Conservation (phyloP, 176 grass and related monocot species). For the Bonia amplexicaulis region DNA sequence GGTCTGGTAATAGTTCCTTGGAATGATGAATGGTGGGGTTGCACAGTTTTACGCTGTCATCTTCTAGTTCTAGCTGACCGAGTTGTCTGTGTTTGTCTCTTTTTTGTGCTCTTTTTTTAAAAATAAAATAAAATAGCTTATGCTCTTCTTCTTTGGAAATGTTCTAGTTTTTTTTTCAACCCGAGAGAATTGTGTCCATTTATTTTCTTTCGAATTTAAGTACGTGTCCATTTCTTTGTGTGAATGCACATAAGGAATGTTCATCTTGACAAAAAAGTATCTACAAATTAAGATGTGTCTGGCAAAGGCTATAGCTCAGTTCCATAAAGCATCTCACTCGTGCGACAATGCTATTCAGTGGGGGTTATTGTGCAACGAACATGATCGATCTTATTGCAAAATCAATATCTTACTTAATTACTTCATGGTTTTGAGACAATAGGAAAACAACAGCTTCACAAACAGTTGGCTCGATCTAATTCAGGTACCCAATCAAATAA, state of each 20-base stretch:
- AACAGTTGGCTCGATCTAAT: neutral
- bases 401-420: neutral
- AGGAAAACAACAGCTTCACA: neutral
- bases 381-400: neutral
- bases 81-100: neutral
- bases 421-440: neutral
- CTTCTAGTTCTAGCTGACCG: conserved; percentile 30
- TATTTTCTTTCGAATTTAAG: too few relatives aligned
- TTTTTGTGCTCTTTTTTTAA: neutral
- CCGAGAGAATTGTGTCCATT: neutral
- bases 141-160: neutral
- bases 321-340: neutral
- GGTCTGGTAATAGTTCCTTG: neutral
- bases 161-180: neutral
- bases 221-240: neutral
- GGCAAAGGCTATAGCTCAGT: neutral
- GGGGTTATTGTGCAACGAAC: neutral
- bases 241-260: neutral
- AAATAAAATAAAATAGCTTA: too few relatives aligned
- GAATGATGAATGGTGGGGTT: conserved; percentile 48
- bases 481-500: neutral
- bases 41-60: conserved; percentile 13
- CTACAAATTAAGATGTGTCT: too few relatives aligned
- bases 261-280: neutral
- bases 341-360: neutral